These are phyloP conservation scores for Zizania latifolia DNA, from an alignment of 176 grass and related monocot species.

Conservation along the genomic window DNA sequence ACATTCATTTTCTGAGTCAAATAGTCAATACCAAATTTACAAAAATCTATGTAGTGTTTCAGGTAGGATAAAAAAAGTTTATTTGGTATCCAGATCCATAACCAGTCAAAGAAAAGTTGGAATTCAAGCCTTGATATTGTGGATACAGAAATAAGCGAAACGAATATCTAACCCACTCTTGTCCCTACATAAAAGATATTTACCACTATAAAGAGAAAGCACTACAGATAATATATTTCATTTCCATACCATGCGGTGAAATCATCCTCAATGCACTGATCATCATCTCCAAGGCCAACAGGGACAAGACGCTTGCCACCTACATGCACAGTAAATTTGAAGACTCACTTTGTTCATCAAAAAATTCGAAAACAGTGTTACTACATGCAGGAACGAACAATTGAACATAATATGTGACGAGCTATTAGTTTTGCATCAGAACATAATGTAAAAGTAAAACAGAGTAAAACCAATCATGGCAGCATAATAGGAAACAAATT, in stretches of 20 bases:
- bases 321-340: slow-evolving; percentile 29
- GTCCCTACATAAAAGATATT: neutral
- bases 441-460: neutral
- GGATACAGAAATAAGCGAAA: neutral
- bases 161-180: neutral
- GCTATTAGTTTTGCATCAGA: neutral
- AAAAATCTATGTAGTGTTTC: neutral
- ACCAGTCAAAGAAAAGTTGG: neutral
- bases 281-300: slow-evolving; percentile 89
- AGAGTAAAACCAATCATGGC: neutral
- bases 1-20: neutral
- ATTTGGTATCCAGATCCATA: neutral
- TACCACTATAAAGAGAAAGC: neutral
- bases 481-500: neutral
- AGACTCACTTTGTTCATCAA: neutral
- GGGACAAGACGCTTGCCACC: slow-evolving; percentile 80
- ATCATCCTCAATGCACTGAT: slow-evolving; percentile 97
- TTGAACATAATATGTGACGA: neutral
- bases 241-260: slow-evolving; percentile 75
- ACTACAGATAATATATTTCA: too few relatives aligned
- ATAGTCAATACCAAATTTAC: neutral
- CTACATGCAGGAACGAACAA: neutral
- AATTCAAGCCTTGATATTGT: neutral
- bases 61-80: neutral
- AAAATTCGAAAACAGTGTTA: neutral